Evolutionary conservation across 2,329 filamentous ascomycete genomes (phyloP).

Genomic region (Botrytis paeoniae): DNA sequence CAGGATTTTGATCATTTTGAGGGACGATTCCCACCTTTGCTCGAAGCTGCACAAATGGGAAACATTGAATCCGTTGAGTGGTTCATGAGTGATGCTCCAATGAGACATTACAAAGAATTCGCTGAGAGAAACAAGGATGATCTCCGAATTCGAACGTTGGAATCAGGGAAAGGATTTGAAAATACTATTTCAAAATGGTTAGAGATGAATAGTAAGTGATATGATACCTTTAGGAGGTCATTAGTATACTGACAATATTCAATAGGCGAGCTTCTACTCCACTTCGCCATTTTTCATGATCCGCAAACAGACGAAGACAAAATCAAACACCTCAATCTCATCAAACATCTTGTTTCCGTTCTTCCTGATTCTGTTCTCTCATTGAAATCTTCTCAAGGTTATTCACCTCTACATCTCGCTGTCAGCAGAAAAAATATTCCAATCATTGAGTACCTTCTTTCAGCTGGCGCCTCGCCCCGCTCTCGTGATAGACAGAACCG

Average conservation of each 20-base stretch:
- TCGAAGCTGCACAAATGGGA: conserved; percentile 54
- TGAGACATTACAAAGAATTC: conserved; percentile 67
- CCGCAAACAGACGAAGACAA: conserved; percentile 29
- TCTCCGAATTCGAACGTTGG: conserved; percentile 58
- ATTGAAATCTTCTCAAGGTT: conserved; percentile 53
- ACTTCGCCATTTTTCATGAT: conserved; percentile 57
- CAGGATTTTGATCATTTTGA: conserved; percentile 40
- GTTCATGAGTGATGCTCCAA: conserved; percentile 70
- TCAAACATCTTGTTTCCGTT: conserved; percentile 64
- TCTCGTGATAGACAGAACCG: conserved; percentile 56
- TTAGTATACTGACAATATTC: conserved; percentile 17
- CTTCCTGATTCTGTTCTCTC: conserved; percentile 59
- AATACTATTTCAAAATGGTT: conserved; percentile 62
- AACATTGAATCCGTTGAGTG: conserved; percentile 71
- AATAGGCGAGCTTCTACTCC: conserved; percentile 60
- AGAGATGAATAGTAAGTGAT: conserved; percentile 52
- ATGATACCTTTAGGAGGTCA: not conserved
- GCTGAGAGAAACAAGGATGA: conserved; percentile 60
- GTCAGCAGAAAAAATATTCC: conserved; percentile 52
- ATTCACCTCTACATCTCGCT: conserved; percentile 69
- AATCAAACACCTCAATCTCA: conserved; percentile 48
- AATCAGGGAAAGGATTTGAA: conserved; percentile 60
- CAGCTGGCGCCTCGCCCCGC: conserved; percentile 67
- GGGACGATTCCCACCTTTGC: conserved; percentile 54
- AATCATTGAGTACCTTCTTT: conserved; percentile 60